phyloP scores from a whole-genome alignment of 1,284 basidiomycete genomes.

The Ganoderma meredithae region DNA sequence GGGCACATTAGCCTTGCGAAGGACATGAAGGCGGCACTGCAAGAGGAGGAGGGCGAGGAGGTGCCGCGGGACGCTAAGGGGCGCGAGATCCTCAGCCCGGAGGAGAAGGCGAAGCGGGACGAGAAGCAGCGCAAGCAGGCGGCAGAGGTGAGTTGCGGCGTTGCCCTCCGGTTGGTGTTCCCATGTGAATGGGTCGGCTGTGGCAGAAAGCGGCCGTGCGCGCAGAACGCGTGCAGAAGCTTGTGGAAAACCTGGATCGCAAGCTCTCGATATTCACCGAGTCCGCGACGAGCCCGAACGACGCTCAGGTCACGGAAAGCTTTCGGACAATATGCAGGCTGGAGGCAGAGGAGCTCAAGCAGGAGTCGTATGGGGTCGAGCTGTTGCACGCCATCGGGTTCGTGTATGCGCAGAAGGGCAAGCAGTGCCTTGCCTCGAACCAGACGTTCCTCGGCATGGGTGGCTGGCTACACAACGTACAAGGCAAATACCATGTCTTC shows the following conservation, averaged over 20 bases:
- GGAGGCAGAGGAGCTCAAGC: constrained; percentile 89
- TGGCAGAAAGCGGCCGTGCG: constrained; percentile 82
- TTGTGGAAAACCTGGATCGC: constrained; percentile 85
- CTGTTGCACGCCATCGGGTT: constrained; percentile 92
- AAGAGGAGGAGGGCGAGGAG: constrained; percentile 81
- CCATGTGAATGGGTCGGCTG: not conserved
- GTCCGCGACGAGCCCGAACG: constrained; percentile 80
- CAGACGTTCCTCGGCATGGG: constrained; percentile 84
- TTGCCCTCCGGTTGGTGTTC: constrained; percentile 15
- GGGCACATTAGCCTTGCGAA: constrained; percentile 85
- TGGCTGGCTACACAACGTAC: constrained; percentile 94
- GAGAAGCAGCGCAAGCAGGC: constrained; percentile 75
- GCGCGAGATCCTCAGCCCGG: constrained; percentile 76
- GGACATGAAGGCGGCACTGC: constrained; percentile 98
- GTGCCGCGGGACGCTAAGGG: constrained; percentile 70
- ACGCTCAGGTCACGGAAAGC: constrained; percentile 71
- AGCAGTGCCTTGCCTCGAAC: constrained; percentile 81
- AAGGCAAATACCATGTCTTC: constrained; percentile 93
- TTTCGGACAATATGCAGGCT: constrained; percentile 82
- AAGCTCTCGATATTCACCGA: constrained; percentile 95
- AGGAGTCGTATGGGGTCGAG: constrained; percentile 94
- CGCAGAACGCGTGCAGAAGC: constrained; percentile 81
- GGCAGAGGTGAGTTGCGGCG: constrained; percentile 64
- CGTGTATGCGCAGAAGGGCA: constrained; percentile 87
- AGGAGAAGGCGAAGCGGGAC: constrained; percentile 83